Base-by-base conservation (phyloP, 2,329 filamentous ascomycete species). In the Gremmenia infestans region DNA sequence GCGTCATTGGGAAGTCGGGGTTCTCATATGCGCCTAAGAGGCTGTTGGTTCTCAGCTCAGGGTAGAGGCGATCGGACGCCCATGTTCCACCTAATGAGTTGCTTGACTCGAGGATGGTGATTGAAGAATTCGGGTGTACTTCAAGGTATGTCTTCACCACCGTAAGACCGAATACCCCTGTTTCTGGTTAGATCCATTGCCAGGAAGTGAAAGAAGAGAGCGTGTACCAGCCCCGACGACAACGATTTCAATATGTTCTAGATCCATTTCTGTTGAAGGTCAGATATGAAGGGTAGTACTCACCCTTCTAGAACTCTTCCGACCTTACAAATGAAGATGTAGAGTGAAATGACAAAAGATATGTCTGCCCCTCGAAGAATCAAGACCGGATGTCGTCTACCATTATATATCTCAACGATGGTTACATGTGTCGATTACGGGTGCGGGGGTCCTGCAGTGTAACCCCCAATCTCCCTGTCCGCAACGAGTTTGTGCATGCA, bases 21-120 rank as follows among this genome's bases (percentile, higher is more conserved):
- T 81, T 91, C 68, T 92, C 86, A 62, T 86, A 89, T 0, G 82
- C 87, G 2, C 88, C 87, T 11, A 86, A 69, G 68, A 89, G 79
- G 65, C 91, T 91, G 71, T 93, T 92, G 52, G 81, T 85, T 64
- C 84, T 87, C 49, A 93, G 76, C 1, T 82, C 83, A 0, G 83
- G 81, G 67, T 91, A 87, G 0, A 90, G 71, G 1, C 87, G 79
- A 39, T 86, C 74, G 54, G 81, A 74, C 8, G 83, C 80, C 88
- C 88, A 92, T 15, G 84, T 83, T 4, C 89, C 88, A 1, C 88
- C 89, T 5, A 85, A 65, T 0, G 80, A 80, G 12, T 74, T 68
- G 11, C 77, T 75, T 5, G 76, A 72, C 48, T 90, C 87, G 32
- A 88, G 71, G 9, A 89, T 66, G 1, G 78, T 71, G 23, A 89